Conservation (phyloP, 2,329 filamentous ascomycete species). For the Mycogone perniciosa region DNA sequence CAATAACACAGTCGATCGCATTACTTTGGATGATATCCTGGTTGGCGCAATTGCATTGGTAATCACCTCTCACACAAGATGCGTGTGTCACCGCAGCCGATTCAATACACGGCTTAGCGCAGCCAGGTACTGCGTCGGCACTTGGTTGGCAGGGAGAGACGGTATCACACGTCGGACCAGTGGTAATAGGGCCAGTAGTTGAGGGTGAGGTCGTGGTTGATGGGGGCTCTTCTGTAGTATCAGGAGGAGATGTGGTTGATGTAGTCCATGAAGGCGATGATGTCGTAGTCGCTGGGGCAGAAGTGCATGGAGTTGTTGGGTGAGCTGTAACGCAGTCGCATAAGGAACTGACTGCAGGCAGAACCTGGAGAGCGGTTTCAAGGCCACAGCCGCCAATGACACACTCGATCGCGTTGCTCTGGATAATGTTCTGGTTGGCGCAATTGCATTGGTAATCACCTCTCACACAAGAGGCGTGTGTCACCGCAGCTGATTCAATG, state of each 20-base stretch:
- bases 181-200: constrained; percentile 15
- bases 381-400: constrained; percentile 20
- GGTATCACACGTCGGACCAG: not conserved
- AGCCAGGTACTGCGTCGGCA: constrained; percentile 20
- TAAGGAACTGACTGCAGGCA: constrained; percentile 17
- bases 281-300: constrained; percentile 2
- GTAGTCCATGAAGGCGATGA: not conserved
- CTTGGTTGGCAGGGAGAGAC: constrained; percentile 17
- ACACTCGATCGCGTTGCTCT: constrained; percentile 14
- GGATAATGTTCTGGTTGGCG: constrained; percentile 13
- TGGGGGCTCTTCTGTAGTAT: not conserved
- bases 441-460: constrained; percentile 17
- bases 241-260: not conserved
- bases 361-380: constrained; percentile 14
- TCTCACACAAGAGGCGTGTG: constrained; percentile 7
- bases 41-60: constrained; percentile 21
- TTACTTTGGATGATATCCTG: constrained; percentile 17
- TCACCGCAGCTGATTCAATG: constrained; percentile 14
- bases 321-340: constrained; percentile 21
- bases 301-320: constrained; percentile 10
- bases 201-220: not conserved
- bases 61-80: constrained; percentile 19
- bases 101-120: constrained; percentile 20
- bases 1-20: constrained; percentile 18
- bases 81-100: constrained; percentile 20